A percentile compares a stretch with the other conserved stretches of the same genome.
phyloP scores from a whole-genome alignment of 169 alveolate species.

The Eimeria acervulina region DNA sequence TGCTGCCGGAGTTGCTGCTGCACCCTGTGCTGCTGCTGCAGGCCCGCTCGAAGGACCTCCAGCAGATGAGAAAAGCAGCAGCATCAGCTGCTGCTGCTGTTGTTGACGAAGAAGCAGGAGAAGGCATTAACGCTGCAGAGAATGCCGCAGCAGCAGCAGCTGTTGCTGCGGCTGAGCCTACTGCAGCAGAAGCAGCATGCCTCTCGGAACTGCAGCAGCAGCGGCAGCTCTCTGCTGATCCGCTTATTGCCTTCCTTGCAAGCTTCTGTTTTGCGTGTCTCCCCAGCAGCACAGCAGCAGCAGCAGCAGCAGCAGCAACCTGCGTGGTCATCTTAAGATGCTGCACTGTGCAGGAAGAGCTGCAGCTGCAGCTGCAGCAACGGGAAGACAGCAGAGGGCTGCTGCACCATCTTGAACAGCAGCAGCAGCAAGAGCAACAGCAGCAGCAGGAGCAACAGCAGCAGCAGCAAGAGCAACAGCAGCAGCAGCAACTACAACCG shows the following conservation, averaged over 20 bases:
- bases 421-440: conserved; percentile 2
- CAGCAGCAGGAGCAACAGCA: conserved; percentile 35
- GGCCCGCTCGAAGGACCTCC: conserved; percentile 15
- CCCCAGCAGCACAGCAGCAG: conserved; percentile 74
- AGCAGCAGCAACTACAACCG: conserved; percentile 8
- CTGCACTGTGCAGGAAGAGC: conserved; percentile 3
- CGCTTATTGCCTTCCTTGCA: not conserved
- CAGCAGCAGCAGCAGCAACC: conserved; percentile 67
- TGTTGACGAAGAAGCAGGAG: conserved; percentile 2
- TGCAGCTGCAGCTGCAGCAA: conserved; percentile 46
- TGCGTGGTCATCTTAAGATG: conserved; percentile 21
- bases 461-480: conserved; percentile 36
- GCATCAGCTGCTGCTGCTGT: conserved; percentile 25
- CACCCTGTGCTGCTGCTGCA: conserved; percentile 73
- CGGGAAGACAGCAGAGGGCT: not conserved
- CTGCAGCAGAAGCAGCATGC: not conserved
- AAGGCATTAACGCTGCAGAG: not conserved
- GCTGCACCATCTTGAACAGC: not conserved
- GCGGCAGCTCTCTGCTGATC: conserved; percentile 48
- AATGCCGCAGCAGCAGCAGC: conserved; percentile 13
- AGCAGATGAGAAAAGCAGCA: conserved; percentile 21
- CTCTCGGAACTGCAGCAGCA: conserved; percentile 72
- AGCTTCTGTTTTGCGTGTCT: conserved; percentile 53
- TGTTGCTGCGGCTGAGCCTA: conserved; percentile 31
- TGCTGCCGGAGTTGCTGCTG: conserved; percentile 68